Base-by-base conservation (phyloP, 371 early-diverging fungal species). In the Sporodiniella umbellata region DNA sequence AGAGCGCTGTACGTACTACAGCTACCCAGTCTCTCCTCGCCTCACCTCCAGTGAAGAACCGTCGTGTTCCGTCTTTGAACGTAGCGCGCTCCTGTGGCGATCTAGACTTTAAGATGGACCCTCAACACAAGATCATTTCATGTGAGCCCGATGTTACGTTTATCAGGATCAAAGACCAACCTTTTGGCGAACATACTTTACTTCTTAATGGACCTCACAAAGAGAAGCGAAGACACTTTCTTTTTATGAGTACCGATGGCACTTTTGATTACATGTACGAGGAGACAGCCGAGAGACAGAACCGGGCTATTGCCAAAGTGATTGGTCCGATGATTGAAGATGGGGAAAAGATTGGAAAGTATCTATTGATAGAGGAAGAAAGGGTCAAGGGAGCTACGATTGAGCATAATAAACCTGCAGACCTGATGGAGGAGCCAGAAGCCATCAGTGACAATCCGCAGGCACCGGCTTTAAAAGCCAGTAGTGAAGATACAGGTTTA, bases 11-110 rank as follows among this genome's bases (percentile, higher is more conserved):
- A 3, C 58, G 61, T 4, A 64, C 64, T 2, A 64, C 61, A 48
- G 64, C 62, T 4, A 28, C 19, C n/a, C 35, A 33, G 33, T 19
- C 4, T 22, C 52, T n/a, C n/a, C n/a, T 61, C n/a, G 61, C 56
- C 63, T 23, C 68, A 53, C 43, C 75, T 62, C 21, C 64, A 56
- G 18, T 21, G 3, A 58, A 31, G 43, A 64, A 54, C 31, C 64
- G 60, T 42, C 69, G 72, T 18, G 52, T 70, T 8, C 81, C 78
- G 7, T 82, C 83, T 2, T 61, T 84, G 4, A 82, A 84, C 43
- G 73, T 84, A 0, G 85, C 81, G 4, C 79, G 82, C 1, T 81
- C 81, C 3, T 79, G 80, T 50, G 85, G 85, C 31, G 85, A 84
- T 64, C 62, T 84, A 37, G 76, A 81, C 42, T 84, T 83, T 53